Evolutionary conservation across 2,329 filamentous ascomycete genomes (phyloP).

Genomic region (Trichoderma cornu-damae): DNA sequence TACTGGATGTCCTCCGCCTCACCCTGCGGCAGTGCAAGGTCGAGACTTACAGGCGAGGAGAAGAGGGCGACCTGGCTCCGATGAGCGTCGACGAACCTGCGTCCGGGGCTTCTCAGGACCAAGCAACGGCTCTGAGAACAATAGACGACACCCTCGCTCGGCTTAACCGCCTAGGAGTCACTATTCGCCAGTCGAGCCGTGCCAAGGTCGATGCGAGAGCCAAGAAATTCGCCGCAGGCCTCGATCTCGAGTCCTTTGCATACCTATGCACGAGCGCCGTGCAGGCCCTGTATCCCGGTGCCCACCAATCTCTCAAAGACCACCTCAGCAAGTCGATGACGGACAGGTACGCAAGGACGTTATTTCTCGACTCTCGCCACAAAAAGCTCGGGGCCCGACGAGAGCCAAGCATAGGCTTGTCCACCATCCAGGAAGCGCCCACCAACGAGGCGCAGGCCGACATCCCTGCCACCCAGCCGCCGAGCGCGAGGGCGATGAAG

Average conservation of each 20-base stretch:
- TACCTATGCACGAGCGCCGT: neutral
- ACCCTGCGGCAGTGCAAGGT: neutral
- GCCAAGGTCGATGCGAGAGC: neutral
- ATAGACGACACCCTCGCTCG: slow-evolving; percentile 15
- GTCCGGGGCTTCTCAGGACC: neutral
- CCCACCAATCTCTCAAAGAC: neutral
- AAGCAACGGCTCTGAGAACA: neutral
- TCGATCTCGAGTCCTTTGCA: neutral
- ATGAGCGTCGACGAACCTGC: no score
- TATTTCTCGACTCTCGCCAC: neutral
- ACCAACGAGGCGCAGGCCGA: neutral
- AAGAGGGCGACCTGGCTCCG: neutral
- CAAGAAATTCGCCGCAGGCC: neutral
- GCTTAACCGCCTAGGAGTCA: slow-evolving; percentile 8
- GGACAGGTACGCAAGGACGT: neutral
- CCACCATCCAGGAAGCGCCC: neutral
- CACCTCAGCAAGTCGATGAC: slow-evolving; percentile 1
- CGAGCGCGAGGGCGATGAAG: neutral
- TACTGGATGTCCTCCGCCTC: slow-evolving; percentile 10
- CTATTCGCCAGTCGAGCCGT: slow-evolving; percentile 12
- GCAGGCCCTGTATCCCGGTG: neutral
- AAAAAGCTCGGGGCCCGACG: neutral
- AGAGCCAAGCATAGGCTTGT: neutral
- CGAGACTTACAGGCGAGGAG: neutral
- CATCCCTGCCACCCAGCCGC: no score